Conservation (phyloP, 2,329 filamentous ascomycete genomes). For the Trichoderma harzianum region DNA sequence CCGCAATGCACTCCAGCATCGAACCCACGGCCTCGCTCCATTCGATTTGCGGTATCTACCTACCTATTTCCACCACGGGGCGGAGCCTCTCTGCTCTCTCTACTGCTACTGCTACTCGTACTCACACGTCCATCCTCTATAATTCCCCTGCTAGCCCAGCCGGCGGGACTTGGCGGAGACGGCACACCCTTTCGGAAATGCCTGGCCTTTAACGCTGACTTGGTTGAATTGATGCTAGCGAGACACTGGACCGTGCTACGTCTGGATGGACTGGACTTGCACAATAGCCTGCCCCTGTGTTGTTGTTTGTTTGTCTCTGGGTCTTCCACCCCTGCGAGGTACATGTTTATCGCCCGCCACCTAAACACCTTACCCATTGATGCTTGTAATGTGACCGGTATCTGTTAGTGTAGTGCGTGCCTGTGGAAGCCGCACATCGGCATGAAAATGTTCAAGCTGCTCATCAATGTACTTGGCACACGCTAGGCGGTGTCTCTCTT, state of each 20-base stretch:
- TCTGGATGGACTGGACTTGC: background rate
- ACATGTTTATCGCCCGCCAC: background rate
- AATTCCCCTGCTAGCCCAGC: conserved; percentile 17
- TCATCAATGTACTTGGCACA: background rate
- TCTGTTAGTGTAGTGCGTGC: background rate
- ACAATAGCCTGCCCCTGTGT: background rate
- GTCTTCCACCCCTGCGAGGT: background rate
- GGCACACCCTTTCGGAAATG: conserved; percentile 17
- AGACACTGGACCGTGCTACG: background rate
- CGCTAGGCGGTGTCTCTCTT: background rate
- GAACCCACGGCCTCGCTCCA: background rate
- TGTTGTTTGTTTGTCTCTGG: background rate
- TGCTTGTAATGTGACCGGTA: background rate
- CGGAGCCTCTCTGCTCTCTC: background rate
- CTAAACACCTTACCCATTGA: background rate
- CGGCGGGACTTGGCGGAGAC: conserved; percentile 21
- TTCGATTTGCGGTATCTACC: background rate
- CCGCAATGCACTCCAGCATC: background rate
- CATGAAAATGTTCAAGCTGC: background rate
- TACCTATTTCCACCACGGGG: conserved; percentile 7
- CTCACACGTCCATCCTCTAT: background rate
- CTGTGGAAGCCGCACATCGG: background rate
- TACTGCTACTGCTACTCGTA: background rate
- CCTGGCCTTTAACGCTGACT: conserved; percentile 8
- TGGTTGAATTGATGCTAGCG: background rate